Conservation (phyloP, 2,329 filamentous ascomycete species). For the Colletotrichum musae region DNA sequence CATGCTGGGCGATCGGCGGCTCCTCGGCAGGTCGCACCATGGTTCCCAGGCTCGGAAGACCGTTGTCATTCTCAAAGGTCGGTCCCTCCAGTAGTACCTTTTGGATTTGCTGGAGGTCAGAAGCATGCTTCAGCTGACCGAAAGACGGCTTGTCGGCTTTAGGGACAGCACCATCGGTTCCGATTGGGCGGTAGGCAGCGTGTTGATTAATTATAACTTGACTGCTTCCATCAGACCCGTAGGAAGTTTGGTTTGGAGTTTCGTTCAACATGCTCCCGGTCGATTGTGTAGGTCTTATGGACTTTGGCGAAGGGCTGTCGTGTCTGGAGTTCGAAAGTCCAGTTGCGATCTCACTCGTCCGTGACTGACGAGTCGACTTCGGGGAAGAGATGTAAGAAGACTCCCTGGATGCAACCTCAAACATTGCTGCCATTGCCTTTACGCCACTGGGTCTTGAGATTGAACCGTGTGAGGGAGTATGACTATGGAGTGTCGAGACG, state of each 20-base stretch:
- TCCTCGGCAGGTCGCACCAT: slow-evolving; percentile 55
- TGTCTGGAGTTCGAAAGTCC: slow-evolving; percentile 31
- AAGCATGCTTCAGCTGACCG: background rate
- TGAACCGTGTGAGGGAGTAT: slow-evolving; percentile 39
- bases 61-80: slow-evolving; percentile 37
- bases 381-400: slow-evolving; percentile 42
- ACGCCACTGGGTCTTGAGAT: slow-evolving; percentile 53
- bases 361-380: slow-evolving; percentile 4
- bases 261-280: slow-evolving; percentile 42
- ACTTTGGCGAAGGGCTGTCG: slow-evolving; percentile 43
- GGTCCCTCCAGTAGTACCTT: slow-evolving; percentile 4
- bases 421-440: slow-evolving; percentile 67
- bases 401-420: slow-evolving; percentile 56
- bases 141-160: slow-evolving; percentile 32
- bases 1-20: slow-evolving; percentile 56
- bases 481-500: background rate
- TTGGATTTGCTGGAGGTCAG: background rate
- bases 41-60: slow-evolving; percentile 52
- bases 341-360: slow-evolving; percentile 19
- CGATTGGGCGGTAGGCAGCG: background rate
- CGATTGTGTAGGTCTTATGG: slow-evolving; percentile 39
- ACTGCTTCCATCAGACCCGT: background rate
- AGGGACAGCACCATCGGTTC: slow-evolving; percentile 33
- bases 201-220: background rate
- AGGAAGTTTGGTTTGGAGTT: slow-evolving; percentile 11